phyloP scores from a whole-genome alignment of 495 filamentous ascomycete genomes.

The Talaromyces trachyspermus region DNA sequence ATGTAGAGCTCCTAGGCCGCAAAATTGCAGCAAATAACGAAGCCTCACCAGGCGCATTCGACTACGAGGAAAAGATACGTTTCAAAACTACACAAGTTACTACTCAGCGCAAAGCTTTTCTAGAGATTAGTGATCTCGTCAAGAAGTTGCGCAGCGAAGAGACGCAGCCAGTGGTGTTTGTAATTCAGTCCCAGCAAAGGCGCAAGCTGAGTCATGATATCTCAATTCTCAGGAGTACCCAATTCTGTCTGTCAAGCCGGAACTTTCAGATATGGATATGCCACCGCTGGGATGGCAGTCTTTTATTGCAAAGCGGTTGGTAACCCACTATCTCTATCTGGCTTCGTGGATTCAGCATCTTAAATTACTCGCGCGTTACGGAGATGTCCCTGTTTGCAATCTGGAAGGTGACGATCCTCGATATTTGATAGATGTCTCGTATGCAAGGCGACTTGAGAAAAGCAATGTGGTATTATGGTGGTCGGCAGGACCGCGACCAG shows the following conservation, averaged over 20 bases:
- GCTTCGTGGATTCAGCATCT: slow-evolving; percentile 89
- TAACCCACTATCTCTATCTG: slow-evolving; percentile 83
- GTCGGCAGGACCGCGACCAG: slow-evolving; percentile 76
- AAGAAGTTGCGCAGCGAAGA: slow-evolving; percentile 88
- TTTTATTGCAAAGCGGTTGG: slow-evolving; percentile 76
- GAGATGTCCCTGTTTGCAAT: slow-evolving; percentile 91
- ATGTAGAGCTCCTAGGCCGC: slow-evolving; percentile 63
- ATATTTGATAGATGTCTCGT: slow-evolving; percentile 92
- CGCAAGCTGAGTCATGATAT: slow-evolving; percentile 76
- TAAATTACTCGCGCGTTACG: slow-evolving; percentile 78
- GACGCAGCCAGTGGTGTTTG: slow-evolving; percentile 66
- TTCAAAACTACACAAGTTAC: slow-evolving; percentile 85
- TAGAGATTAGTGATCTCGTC: slow-evolving; percentile 75
- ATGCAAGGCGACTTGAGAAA: slow-evolving; percentile 80
- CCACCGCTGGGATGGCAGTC: slow-evolving; percentile 92
- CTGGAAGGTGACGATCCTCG: slow-evolving; percentile 88
- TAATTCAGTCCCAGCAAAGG: slow-evolving; percentile 84
- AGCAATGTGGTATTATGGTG: slow-evolving; percentile 98
- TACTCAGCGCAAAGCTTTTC: slow-evolving; percentile 76
- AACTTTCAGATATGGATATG: slow-evolving; percentile 75
- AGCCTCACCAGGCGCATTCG: slow-evolving; percentile 69
- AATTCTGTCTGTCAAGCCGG: slow-evolving; percentile 68
- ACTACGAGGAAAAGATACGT: slow-evolving; percentile 78
- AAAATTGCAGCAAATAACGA: slow-evolving; percentile 57
- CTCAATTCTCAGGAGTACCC: slow-evolving; percentile 79